phyloP scores from a whole-genome alignment of 371 early-diverging fungal species.

The Lichtheimia ramosa region DNA sequence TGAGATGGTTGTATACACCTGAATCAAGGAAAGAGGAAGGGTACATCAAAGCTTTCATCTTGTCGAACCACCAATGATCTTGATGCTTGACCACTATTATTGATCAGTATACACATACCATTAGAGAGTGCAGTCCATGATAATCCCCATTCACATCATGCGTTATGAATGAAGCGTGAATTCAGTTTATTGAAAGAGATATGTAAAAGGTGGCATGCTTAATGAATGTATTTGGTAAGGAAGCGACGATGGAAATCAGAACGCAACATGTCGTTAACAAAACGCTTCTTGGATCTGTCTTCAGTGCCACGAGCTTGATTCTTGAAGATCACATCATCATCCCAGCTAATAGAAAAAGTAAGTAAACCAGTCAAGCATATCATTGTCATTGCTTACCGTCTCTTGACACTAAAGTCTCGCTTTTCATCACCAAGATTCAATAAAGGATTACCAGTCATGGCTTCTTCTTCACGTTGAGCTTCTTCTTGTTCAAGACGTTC shows the following conservation, averaged over 20 bases:
- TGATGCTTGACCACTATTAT: too few species aligned
- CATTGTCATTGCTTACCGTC: conserved; percentile 50
- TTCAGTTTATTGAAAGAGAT: too few species aligned
- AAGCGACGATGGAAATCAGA: conserved; percentile 96
- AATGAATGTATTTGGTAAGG: conserved; percentile 86
- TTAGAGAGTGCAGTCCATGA: too few species aligned
- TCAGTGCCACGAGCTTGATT: conserved; percentile 91
- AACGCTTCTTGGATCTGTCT: conserved; percentile 87
- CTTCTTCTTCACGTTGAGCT: conserved; percentile 57
- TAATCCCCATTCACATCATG: too few species aligned
- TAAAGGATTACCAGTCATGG: conserved; percentile 84
- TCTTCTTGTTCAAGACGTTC: conserved; percentile 62
- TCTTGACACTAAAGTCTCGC: conserved; percentile 84
- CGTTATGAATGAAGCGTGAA: too few species aligned
- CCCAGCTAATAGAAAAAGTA: conserved; percentile 65
- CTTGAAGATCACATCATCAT: conserved; percentile 96
- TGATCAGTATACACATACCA: too few species aligned
- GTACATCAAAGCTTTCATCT: too few species aligned
- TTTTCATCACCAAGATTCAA: conserved; percentile 54
- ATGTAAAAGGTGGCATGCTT: conserved; percentile 15
- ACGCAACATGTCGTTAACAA: conserved; percentile 94
- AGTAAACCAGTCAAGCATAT: not conserved
- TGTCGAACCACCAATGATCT: too few species aligned
- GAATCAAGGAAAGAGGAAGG: too few species aligned
- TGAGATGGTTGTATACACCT: too few species aligned